Conservation (phyloP, 108 stramenopile genomes). For the Cyclotella sp. region DNA sequence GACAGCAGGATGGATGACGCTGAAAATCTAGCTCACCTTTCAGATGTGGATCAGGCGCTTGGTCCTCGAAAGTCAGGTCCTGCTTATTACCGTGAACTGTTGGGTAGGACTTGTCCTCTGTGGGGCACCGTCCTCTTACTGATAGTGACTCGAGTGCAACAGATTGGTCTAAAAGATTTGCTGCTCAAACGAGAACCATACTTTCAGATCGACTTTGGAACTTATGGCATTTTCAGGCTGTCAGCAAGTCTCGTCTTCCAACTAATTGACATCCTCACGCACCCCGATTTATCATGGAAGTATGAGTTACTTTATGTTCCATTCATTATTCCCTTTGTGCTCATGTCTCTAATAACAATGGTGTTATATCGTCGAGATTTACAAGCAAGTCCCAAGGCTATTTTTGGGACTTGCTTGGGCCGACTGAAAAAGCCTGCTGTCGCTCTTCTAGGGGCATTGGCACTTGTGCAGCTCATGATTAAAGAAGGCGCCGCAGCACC, state of each 20-base stretch:
- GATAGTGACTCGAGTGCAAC: slow-evolving; percentile 57
- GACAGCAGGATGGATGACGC: neutral
- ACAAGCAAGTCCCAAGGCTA: slow-evolving; percentile 22
- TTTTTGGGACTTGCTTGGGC: slow-evolving; percentile 38
- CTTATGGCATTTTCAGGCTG: slow-evolving; percentile 60
- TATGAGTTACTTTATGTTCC: slow-evolving; percentile 71
- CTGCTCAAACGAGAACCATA: slow-evolving; percentile 46
- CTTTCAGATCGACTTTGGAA: slow-evolving; percentile 63
- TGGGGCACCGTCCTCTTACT: slow-evolving; percentile 61
- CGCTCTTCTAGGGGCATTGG: slow-evolving; percentile 63
- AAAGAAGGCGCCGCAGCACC: slow-evolving; percentile 53
- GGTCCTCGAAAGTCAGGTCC: slow-evolving; percentile 60
- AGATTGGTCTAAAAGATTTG: slow-evolving; percentile 55
- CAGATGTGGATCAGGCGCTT: slow-evolving; percentile 44
- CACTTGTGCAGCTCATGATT: slow-evolving; percentile 66
- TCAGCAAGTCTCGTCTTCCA: slow-evolving; percentile 66
- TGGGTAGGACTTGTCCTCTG: slow-evolving; percentile 60
- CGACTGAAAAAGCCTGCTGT: slow-evolving; percentile 61
- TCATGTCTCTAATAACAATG: slow-evolving; percentile 61
- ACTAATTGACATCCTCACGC: slow-evolving; percentile 63
- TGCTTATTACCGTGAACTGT: slow-evolving; percentile 53
- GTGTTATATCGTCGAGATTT: slow-evolving; percentile 58
- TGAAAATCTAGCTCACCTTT: slow-evolving; percentile 4
- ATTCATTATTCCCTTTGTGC: slow-evolving; percentile 69
- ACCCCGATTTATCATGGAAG: slow-evolving; percentile 66